Conservation (phyloP, 176 grass and related monocot species). For the Poa pratensis region DNA sequence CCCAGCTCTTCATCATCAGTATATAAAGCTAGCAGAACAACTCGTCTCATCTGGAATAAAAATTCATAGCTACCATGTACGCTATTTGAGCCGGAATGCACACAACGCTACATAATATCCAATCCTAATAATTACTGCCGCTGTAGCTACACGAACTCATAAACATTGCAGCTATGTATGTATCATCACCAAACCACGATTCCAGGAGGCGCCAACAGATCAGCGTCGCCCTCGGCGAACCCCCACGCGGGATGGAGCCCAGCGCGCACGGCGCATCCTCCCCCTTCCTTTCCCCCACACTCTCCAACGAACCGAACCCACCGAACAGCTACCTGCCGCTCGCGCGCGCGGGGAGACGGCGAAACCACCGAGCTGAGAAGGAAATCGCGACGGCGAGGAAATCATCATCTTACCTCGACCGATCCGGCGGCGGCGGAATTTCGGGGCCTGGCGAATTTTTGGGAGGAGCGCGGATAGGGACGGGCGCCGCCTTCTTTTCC, state of each 20-base stretch:
- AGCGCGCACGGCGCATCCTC: not conserved
- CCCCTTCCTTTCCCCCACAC: not conserved
- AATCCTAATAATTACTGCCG: too few relatives aligned
- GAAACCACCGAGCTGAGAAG: not conserved
- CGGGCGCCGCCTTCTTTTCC: not conserved
- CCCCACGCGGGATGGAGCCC: not conserved
- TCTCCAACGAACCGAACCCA: not conserved
- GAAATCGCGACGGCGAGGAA: not conserved
- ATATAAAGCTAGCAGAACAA: too few relatives aligned
- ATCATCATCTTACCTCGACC: not conserved
- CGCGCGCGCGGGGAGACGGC: not conserved
- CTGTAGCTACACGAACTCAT: too few relatives aligned
- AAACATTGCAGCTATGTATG: too few relatives aligned
- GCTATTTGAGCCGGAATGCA: too few relatives aligned
- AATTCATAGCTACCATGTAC: too few relatives aligned
- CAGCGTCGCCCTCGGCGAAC: not conserved
- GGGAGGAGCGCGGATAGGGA: not conserved
- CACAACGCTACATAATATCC: too few relatives aligned
- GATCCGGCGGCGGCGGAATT: not conserved
- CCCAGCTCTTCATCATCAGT: too few relatives aligned
- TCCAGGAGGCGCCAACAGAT: not conserved
- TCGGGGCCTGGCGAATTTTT: not conserved
- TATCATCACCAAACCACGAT: too few relatives aligned
- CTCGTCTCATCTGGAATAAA: too few relatives aligned
- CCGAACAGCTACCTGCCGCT: not conserved